These are phyloP conservation scores for Paramecium caudatum DNA, from an alignment of 73 alveolate genomes.

Conservation along the genomic window DNA sequence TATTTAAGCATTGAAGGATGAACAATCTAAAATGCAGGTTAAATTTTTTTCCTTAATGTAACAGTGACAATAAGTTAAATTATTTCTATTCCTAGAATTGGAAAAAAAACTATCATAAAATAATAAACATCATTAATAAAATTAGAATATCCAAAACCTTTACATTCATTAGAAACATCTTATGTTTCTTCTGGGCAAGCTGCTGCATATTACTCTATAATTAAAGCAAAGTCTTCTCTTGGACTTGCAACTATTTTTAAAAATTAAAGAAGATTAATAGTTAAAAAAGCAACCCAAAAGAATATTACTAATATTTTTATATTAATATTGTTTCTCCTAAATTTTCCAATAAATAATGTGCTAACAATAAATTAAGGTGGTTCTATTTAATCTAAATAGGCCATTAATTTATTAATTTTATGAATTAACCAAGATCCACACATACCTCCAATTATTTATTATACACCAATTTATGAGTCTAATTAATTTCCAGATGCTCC, in stretches of 20 bases:
- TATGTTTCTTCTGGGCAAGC: background rate
- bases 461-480: slow-evolving; percentile 18
- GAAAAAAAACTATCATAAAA: background rate
- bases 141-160: background rate
- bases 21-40: slow-evolving; percentile 57
- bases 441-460: slow-evolving; percentile 38
- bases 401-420: slow-evolving; percentile 45
- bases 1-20: slow-evolving; percentile 55
- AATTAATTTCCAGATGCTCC: background rate
- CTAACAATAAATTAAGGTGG: slow-evolving; percentile 60
- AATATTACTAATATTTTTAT: slow-evolving; percentile 25
- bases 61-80: slow-evolving; percentile 19
- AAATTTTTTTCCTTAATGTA: slow-evolving; percentile 13
- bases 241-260: background rate
- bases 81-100: background rate
- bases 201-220: background rate
- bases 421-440: slow-evolving; percentile 60
- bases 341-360: slow-evolving; percentile 62
- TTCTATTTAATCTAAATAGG: slow-evolving; percentile 53
- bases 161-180: background rate
- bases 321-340: slow-evolving; percentile 46
- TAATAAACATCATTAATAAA: slow-evolving; percentile 28
- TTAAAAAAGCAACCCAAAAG: background rate
- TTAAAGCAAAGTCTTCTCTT: background rate
- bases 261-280: background rate